Evolutionary conservation across 441 rosid species (phyloP).

Genomic region (Hura crepitans): DNA sequence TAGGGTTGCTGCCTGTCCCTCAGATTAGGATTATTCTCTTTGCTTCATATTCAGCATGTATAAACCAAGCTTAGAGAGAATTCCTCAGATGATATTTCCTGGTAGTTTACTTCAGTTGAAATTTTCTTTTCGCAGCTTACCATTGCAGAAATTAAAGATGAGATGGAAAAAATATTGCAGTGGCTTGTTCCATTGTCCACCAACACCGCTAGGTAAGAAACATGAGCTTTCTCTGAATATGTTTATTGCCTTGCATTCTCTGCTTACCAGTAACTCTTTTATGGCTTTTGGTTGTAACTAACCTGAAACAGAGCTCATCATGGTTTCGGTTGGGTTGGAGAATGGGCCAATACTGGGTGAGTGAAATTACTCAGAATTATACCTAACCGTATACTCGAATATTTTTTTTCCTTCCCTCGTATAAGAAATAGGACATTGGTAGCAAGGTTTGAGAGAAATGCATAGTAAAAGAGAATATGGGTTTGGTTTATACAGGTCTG

Average conservation of each 20-base stretch:
- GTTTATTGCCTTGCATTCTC: not conserved
- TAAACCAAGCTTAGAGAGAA: not conserved
- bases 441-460: not conserved
- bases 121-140: conserved; percentile 24
- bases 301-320: conserved; percentile 71
- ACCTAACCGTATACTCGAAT: conserved; percentile 13
- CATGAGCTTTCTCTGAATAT: not conserved
- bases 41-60: not conserved
- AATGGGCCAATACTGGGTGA: conserved; percentile 92
- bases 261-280: conserved; percentile 6
- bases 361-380: conserved; percentile 47
- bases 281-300: conserved; percentile 12
- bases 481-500: conserved; percentile 44
- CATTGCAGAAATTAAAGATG: conserved; percentile 31
- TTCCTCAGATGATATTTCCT: not conserved
- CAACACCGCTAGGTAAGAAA: conserved; percentile 34
- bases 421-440: not conserved
- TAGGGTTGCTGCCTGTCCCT: not conserved
- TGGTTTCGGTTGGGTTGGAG: conserved; percentile 99
- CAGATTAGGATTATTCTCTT: not conserved
- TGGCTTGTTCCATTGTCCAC: conserved; percentile 36
- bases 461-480: conserved; percentile 1
- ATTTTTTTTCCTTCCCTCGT: not conserved
- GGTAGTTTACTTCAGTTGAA: not conserved
- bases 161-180: conserved; percentile 34